Evolutionary conservation across 2,329 filamentous ascomycete genomes (phyloP).

Genomic region (Xylariaceae sp.): DNA sequence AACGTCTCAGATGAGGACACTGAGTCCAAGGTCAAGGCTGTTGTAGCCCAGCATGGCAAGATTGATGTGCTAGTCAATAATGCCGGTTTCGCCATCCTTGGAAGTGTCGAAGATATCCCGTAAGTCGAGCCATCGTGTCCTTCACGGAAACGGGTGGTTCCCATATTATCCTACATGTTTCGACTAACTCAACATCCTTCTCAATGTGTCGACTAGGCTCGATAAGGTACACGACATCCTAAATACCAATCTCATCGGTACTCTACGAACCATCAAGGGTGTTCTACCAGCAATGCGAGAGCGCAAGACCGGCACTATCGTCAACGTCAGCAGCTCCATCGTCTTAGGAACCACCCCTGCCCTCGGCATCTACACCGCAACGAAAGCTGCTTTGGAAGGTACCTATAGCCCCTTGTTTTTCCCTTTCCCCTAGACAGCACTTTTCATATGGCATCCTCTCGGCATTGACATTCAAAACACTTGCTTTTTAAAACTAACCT

Average conservation of each 20-base stretch:
- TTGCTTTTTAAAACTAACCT: neutral
- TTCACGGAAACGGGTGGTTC: neutral
- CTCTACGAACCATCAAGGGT: slow-evolving; percentile 24
- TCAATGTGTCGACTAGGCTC: slow-evolving; percentile 12
- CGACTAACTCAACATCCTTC: slow-evolving; percentile 2
- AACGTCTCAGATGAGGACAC: slow-evolving; percentile 22
- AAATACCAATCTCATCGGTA: slow-evolving; percentile 25
- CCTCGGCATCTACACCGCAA: slow-evolving; percentile 23
- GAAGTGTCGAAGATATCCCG: slow-evolving; percentile 24
- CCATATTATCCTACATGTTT: neutral
- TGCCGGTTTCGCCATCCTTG: slow-evolving; percentile 22
- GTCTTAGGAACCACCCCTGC: slow-evolving; percentile 14
- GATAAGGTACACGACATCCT: slow-evolving; percentile 23
- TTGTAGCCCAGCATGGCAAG: slow-evolving; percentile 18
- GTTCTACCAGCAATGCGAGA: slow-evolving; percentile 27
- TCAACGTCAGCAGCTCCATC: slow-evolving; percentile 25
- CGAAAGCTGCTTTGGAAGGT: slow-evolving; percentile 26
- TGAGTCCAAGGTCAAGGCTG: slow-evolving; percentile 20
- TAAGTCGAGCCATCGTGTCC: slow-evolving; percentile 1
- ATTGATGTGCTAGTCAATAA: slow-evolving; percentile 28
- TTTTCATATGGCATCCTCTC: too few relatives aligned
- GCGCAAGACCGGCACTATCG: slow-evolving; percentile 26
- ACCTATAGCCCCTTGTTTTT: neutral
- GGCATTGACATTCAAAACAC: too few relatives aligned
- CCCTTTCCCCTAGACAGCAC: too few relatives aligned